phyloP scores from a whole-genome alignment of 768 basidiomycete genomes.

The Lactarius evosmus region DNA sequence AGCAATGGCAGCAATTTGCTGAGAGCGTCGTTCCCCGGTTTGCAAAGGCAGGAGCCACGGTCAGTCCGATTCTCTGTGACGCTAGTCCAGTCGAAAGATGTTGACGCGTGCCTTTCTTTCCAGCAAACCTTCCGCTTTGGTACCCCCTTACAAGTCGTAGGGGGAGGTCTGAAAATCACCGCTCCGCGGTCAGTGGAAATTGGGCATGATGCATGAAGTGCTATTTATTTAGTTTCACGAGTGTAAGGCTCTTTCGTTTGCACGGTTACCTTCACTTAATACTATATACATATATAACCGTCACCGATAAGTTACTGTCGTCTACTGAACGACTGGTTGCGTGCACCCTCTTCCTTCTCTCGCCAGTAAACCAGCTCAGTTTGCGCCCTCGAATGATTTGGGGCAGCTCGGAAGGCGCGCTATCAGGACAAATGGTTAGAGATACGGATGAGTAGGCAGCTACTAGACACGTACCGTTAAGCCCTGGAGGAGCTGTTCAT shows the following conservation, averaged over 20 bases:
- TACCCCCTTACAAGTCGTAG: conserved; percentile 38
- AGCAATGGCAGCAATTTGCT: conserved; percentile 52
- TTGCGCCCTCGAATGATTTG: conserved; percentile 81
- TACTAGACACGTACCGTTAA: conserved; percentile 56
- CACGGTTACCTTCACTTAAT: conserved; percentile 1
- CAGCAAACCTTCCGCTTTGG: conserved; percentile 26
- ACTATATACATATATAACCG: conserved; percentile 9
- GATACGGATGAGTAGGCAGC: conserved; percentile 2
- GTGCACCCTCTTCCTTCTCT: conserved; percentile 77
- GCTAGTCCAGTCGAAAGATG: too few species aligned
- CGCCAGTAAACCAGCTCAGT: conserved; percentile 86
- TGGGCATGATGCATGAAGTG: neutral
- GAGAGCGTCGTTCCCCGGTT: conserved; percentile 66
- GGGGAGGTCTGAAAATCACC: neutral
- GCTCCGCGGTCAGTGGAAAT: neutral
- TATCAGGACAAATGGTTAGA: conserved; percentile 31
- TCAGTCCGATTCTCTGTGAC: conserved; percentile 28
- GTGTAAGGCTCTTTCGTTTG: neutral
- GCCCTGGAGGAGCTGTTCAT: conserved; percentile 71
- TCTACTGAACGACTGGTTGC: conserved; percentile 36
- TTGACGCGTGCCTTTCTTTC: neutral
- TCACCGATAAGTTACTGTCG: neutral
- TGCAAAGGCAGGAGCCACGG: conserved; percentile 47
- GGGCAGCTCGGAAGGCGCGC: conserved; percentile 60
- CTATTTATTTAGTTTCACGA: conserved; percentile 14